Percentiles rank a stretch among this genome's conserved stretches.
Evolutionary conservation across 2,329 filamentous ascomycete species (phyloP).

Genomic region (Colletotrichum scovillei): DNA sequence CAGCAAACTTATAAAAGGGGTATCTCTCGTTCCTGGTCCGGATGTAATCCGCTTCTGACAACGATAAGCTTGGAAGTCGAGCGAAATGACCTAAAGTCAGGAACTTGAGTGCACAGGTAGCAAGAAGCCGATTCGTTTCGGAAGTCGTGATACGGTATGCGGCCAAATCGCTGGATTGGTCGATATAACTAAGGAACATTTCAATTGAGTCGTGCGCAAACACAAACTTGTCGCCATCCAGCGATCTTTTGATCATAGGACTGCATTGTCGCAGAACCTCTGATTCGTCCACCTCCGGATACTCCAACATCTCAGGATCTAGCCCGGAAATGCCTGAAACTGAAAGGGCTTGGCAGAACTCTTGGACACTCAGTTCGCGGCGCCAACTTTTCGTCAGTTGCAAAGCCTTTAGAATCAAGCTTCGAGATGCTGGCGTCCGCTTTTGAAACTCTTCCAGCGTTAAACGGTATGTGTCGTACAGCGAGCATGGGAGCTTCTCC

Average conservation of each 20-base stretch:
- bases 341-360: conserved; percentile 18
- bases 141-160: background rate
- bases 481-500: background rate
- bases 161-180: background rate
- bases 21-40: background rate
- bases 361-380: background rate
- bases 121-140: background rate
- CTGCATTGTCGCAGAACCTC: conserved; percentile 5
- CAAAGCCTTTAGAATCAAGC: background rate
- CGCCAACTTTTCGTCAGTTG: background rate
- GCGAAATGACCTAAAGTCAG: background rate
- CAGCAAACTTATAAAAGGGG: conserved; percentile 13
- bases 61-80: background rate
- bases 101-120: background rate
- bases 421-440: background rate
- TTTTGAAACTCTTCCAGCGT: background rate
- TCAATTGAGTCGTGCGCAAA: background rate
- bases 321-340: background rate
- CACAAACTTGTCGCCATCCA: background rate
- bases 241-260: background rate
- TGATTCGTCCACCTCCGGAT: conserved; percentile 11
- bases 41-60: background rate
- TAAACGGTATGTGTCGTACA: background rate
- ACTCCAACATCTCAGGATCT: background rate
- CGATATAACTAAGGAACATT: background rate